These are phyloP conservation scores for Thoreauomyces humboldtii DNA, from an alignment of 192 early-diverging fungal species.

Conservation along the genomic window DNA sequence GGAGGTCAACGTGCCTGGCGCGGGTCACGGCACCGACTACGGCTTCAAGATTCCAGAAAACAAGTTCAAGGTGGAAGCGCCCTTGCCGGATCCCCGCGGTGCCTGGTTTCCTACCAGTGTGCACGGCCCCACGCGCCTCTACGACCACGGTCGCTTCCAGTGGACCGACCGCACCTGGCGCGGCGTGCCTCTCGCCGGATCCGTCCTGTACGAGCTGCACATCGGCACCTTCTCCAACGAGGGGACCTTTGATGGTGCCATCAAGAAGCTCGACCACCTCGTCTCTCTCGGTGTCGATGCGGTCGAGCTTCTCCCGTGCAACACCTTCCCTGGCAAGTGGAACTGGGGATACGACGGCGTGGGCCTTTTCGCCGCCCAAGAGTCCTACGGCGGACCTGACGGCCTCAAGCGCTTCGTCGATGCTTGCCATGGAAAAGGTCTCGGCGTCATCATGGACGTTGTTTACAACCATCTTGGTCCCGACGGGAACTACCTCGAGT, in stretches of 20 bases:
- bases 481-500: conserved; percentile 33
- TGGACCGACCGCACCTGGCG: conserved; percentile 30
- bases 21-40: conserved; percentile 27
- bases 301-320: conserved; percentile 30
- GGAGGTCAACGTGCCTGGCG: conserved; percentile 14
- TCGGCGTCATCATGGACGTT: conserved; percentile 78
- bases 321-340: conserved; percentile 32
- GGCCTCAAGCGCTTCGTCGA: conserved; percentile 81
- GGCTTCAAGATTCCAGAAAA: conserved; percentile 28
- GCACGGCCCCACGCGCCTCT: conserved; percentile 23
- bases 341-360: conserved; percentile 38
- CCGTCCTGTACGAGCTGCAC: conserved; percentile 32
- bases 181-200: conserved; percentile 31
- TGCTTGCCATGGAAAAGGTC: conserved; percentile 75
- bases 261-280: conserved; percentile 26
- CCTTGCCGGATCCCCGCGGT: conserved; percentile 27
- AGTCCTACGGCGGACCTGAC: conserved; percentile 62
- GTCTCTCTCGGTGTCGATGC: conserved; percentile 24
- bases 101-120: conserved; percentile 23
- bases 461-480: conserved; percentile 62
- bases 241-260: conserved; percentile 30
- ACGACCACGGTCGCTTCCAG: conserved; percentile 18
- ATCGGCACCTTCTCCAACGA: conserved; percentile 28
- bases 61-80: conserved; percentile 29
- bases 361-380: conserved; percentile 29